Base-by-base conservation (phyloP, 805 yeast species). In the Pichia paraexigua region DNA sequence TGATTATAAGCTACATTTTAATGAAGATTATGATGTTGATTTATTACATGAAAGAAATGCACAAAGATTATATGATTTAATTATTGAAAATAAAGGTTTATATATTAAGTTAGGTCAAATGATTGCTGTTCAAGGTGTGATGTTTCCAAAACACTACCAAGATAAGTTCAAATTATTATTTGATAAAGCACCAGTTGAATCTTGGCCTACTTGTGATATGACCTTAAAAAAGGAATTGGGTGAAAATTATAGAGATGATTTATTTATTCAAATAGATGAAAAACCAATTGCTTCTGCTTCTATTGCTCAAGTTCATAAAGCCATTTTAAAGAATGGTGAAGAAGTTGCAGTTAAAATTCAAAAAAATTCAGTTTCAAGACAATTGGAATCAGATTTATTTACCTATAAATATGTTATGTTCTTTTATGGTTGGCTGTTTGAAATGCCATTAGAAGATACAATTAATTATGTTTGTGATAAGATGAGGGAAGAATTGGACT, bases 81-180 rank as follows among this genome's bases (percentile, higher is more conserved):
- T 80, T 51, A 62, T 64, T 39, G 60, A 60, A 13, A 80, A 80
- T 60, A 77, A 75, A 56, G 85, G 86, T 1, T 71, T 87, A 20
- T 87, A 84, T 61, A 82, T 87, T 63, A 86, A 86, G 63, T 65
- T 84, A 58, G 95, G 94, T 24, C 94, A 86, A 71, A 83, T 87
- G 48, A 74, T 86, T 45, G 92, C 94, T 2, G 80, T 85, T 60
- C 94, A 87, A 63, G 82, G 88, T 0, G 67, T 75, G 27, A 71
- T 83, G 59, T 78, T 86, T 56, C 95, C 95, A 2, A 64, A 70
- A 37, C 83, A 80, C 21, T 85, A 71, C 65, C 87, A 81, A 56
- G 74, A 70, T 41, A 67, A 77, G 58, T 82, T 86, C 60, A 69
- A 73, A 15, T 65, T 69, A 52, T 66, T 86, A 46, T 86, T 83